Conservation (phyloP, 2,329 filamentous ascomycete genomes). For the Talaromyces piceae region DNA sequence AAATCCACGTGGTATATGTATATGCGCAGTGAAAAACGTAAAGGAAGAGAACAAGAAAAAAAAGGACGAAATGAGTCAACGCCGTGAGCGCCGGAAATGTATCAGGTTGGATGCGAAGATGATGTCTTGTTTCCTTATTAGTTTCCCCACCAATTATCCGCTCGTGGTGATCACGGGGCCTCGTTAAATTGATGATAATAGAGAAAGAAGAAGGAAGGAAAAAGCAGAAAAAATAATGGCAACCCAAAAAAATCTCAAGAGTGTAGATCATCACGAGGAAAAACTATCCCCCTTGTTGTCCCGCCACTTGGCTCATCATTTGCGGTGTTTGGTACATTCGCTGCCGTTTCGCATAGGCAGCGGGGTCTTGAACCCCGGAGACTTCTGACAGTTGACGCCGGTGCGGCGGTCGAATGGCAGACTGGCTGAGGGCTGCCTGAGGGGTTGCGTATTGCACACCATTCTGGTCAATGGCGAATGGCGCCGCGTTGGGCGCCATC, state of each 20-base stretch:
- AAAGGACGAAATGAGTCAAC: not conserved
- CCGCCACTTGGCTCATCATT: slow-evolving; percentile 41
- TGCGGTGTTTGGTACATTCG: slow-evolving; percentile 47
- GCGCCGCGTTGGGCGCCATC: slow-evolving; percentile 26
- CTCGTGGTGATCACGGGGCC: too few species aligned
- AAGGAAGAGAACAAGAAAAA: not conserved
- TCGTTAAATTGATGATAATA: not conserved
- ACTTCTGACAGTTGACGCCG: slow-evolving; percentile 57
- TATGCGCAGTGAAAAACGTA: not conserved
- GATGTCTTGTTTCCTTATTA: not conserved
- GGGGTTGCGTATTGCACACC: slow-evolving; percentile 33
- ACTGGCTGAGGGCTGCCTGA: slow-evolving; percentile 27
- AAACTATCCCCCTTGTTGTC: slow-evolving; percentile 11
- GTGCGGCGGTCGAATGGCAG: slow-evolving; percentile 35
- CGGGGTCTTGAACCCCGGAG: slow-evolving; percentile 45
- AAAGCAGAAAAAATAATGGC: slow-evolving; percentile 2
- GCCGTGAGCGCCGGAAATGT: not conserved
- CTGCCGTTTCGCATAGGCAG: slow-evolving; percentile 51
- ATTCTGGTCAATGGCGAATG: slow-evolving; percentile 33
- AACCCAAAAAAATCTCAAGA: not conserved
- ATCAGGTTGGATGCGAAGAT: not conserved
- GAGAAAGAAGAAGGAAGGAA: not conserved
- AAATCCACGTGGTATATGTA: slow-evolving; percentile 1
- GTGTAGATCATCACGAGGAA: too few species aligned
- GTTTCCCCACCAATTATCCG: not conserved